phyloP scores from a whole-genome alignment of 2,329 filamentous ascomycete species.

The Cladophialophora carrionii region DNA sequence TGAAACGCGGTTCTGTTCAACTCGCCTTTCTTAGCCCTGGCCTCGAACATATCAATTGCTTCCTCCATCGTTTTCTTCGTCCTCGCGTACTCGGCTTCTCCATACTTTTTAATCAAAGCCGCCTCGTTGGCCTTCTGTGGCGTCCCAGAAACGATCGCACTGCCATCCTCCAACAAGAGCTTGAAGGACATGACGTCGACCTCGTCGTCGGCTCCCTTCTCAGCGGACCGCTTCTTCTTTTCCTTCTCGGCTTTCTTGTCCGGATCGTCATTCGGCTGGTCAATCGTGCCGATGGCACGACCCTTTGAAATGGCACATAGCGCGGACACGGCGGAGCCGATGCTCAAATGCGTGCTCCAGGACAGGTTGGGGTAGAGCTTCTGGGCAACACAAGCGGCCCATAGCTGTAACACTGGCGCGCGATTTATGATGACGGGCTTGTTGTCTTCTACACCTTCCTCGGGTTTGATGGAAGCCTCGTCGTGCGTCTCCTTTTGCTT shows the following conservation, averaged over 20 bases:
- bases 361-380: constrained; percentile 26
- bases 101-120: constrained; percentile 27
- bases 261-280: constrained; percentile 18
- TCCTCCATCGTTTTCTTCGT: constrained; percentile 30
- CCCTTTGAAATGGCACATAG: constrained; percentile 36
- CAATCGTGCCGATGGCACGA: constrained; percentile 31
- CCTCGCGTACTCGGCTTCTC: constrained; percentile 9
- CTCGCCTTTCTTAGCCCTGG: constrained; percentile 52
- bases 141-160: constrained; percentile 31
- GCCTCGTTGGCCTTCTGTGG: constrained; percentile 29
- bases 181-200: constrained; percentile 33
- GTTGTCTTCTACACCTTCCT: constrained; percentile 7
- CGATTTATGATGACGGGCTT: constrained; percentile 35
- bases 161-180: constrained; percentile 27
- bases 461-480: constrained; percentile 15
- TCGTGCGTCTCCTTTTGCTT: constrained; percentile 13
- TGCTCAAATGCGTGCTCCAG: constrained; percentile 29
- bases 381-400: constrained; percentile 31
- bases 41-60: constrained; percentile 22
- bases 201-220: constrained; percentile 23
- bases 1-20: constrained; percentile 75
- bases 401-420: constrained; percentile 35
- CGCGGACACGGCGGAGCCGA: constrained; percentile 31
- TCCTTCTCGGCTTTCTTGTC: constrained; percentile 28
- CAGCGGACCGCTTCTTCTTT: constrained; percentile 18